These are phyloP conservation scores for Ajuga chamaepitys DNA, from an alignment of 257 asterid species.

Conservation along the genomic window DNA sequence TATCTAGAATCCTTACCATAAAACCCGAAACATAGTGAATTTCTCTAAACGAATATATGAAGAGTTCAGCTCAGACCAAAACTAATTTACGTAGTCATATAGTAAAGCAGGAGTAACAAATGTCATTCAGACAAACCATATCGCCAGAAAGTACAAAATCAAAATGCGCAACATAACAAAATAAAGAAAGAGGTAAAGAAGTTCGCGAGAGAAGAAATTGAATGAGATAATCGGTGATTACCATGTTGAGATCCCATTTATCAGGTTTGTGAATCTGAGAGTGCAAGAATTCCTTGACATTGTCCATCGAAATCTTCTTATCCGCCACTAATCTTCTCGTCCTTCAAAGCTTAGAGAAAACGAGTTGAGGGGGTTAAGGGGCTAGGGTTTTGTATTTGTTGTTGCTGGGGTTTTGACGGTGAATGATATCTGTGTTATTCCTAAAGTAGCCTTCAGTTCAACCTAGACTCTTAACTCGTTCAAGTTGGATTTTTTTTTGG, in stretches of 20 bases:
- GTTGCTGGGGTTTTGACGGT: slow-evolving; percentile 14
- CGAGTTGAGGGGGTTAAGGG: slow-evolving; percentile 14
- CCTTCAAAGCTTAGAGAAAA: not conserved
- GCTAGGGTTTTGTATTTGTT: slow-evolving; percentile 19
- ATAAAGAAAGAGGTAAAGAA: not conserved
- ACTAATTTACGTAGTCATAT: not conserved
- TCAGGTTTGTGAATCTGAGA: slow-evolving; percentile 81
- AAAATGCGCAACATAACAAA: not conserved
- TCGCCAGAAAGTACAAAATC: not conserved
- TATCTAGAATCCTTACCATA: not conserved
- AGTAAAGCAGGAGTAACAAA: not conserved
- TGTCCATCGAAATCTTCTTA: slow-evolving; percentile 42
- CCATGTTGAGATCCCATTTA: slow-evolving; percentile 74
- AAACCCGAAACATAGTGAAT: not conserved
- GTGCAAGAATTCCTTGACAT: slow-evolving; percentile 62
- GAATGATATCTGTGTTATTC: not conserved
- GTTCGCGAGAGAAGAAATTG: not conserved
- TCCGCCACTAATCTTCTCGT: slow-evolving; percentile 40
- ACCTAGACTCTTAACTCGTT: too few species aligned
- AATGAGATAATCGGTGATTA: slow-evolving; percentile 12
- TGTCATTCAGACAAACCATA: not conserved
- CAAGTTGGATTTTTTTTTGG: too few species aligned
- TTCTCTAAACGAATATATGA: not conserved
- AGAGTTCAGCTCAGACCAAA: not conserved
- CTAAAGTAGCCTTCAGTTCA: not conserved